phyloP scores from a whole-genome alignment of 2,329 filamentous ascomycete genomes.

The Fusarium veterinarium region DNA sequence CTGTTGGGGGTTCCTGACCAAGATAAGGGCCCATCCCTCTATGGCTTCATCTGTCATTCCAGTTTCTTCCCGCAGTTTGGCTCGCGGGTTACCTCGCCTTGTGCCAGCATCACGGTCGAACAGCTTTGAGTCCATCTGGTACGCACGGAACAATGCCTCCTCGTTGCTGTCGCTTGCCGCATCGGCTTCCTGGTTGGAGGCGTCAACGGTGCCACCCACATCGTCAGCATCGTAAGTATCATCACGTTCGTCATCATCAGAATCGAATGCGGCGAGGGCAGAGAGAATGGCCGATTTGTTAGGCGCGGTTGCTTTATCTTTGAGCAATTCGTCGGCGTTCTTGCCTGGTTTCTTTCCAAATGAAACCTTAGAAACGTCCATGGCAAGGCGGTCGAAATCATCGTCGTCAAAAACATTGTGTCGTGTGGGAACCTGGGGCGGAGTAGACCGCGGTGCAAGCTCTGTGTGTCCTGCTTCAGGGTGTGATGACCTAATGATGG shows the following conservation, averaged over 20 bases:
- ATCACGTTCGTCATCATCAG: constrained; percentile 94
- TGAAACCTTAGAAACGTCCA: constrained; percentile 76
- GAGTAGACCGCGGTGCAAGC: constrained; percentile 70
- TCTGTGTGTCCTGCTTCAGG: constrained; percentile 46
- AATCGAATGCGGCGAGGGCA: constrained; percentile 88
- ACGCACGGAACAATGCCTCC: constrained; percentile 78
- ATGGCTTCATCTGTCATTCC: constrained; percentile 94
- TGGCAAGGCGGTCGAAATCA: constrained; percentile 77
- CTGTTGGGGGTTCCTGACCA: constrained; percentile 76
- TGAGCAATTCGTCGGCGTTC: constrained; percentile 78
- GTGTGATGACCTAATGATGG: constrained; percentile 46
- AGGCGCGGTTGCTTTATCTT: constrained; percentile 71
- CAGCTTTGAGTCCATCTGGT: constrained; percentile 69
- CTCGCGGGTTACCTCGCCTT: constrained; percentile 71
- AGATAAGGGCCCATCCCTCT: constrained; percentile 93
- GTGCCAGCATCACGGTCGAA: constrained; percentile 81
- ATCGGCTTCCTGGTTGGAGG: constrained; percentile 67
- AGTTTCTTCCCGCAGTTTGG: constrained; percentile 76
- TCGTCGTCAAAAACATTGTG: constrained; percentile 85
- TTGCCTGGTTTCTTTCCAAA: constrained; percentile 77
- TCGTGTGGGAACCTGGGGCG: constrained; percentile 65
- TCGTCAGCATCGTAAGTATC: constrained; percentile 96
- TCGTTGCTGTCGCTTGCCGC: constrained; percentile 68
- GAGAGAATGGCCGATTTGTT: constrained; percentile 89
- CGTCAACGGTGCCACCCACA: constrained; percentile 88